Base-by-base conservation (phyloP, 495 filamentous ascomycete species). In the Terfezia claveryi region DNA sequence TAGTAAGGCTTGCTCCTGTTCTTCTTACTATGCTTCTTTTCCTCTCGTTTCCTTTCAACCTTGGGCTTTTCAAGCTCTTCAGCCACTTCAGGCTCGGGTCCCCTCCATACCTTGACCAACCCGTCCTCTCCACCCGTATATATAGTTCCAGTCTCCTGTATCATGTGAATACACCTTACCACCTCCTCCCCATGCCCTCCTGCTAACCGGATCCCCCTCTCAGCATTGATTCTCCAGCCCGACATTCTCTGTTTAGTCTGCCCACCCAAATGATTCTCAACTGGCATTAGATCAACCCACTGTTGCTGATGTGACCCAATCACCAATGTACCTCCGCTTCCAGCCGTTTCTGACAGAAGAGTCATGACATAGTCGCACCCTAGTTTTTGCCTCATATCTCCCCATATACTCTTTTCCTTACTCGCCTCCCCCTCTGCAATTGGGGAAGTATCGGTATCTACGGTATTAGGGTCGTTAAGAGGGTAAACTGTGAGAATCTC, bases 131-230 rank as follows among this genome's bases (percentile, higher is more conserved):
- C 85, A 54, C 74, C 77, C 9, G 83, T 88, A 61, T 84, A 81
- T 10, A 89, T 76, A 12, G 74, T 76, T 61, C 79, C 73, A 56
- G 76, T 75, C 73, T 73, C 71, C 53, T 82, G 80, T 58, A 83
- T 75, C 49, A 89, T 70, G 68, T 76, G 81, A 49, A 94, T 77
- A 38, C 84, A 81, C 50, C 89, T 75, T 20, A 92, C 80, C 52
- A 95, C 75, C 60, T 96, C 88, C 23, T 80, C 79, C 0, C 83
- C 83, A 68, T 95, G 89, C 5, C 79, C 87, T 23, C 82, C 85
- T 1, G 74, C 73, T 23, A 93, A 67, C 10, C 76, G 77, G 56
- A 86, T 76, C 16, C 75, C 73, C 17, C 71, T 73, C 16, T 68
- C 68, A 61, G 80, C 76, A 52, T 85, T 70, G 8, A 64, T 68